Conservation (phyloP, 2,329 filamentous ascomycete species). For the Aaosphaeria pasadenensis region DNA sequence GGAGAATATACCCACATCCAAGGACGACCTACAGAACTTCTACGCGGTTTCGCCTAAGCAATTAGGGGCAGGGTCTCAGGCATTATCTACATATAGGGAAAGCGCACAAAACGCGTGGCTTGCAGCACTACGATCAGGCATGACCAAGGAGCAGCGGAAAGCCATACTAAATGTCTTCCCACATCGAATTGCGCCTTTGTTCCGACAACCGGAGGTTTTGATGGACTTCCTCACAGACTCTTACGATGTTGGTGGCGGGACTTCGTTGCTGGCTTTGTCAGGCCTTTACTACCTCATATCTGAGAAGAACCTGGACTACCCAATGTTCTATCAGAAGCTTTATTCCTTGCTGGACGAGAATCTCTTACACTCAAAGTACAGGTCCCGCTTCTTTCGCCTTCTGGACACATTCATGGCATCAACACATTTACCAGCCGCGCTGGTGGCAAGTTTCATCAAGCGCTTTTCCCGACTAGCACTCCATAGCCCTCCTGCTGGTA, state of each 20-base stretch:
- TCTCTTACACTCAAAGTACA: slow-evolving; percentile 89
- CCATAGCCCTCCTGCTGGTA: slow-evolving; percentile 83
- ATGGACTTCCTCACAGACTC: slow-evolving; percentile 97
- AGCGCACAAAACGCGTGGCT: slow-evolving; percentile 86
- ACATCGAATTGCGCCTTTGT: slow-evolving; percentile 81
- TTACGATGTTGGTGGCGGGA: slow-evolving; percentile 82
- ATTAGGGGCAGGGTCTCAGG: slow-evolving; percentile 59
- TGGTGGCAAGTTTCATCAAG: slow-evolving; percentile 96
- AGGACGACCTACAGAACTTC: slow-evolving; percentile 66
- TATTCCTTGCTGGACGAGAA: slow-evolving; percentile 87
- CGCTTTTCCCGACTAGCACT: slow-evolving; percentile 79
- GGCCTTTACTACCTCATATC: slow-evolving; percentile 95
- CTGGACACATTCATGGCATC: slow-evolving; percentile 88
- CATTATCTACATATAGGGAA: slow-evolving; percentile 69
- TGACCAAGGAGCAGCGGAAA: slow-evolving; percentile 75
- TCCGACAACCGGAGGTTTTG: slow-evolving; percentile 79
- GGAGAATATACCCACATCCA: slow-evolving; percentile 66
- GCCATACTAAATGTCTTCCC: slow-evolving; percentile 72
- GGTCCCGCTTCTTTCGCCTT: slow-evolving; percentile 88
- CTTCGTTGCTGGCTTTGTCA: slow-evolving; percentile 81
- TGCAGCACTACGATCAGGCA: slow-evolving; percentile 64
- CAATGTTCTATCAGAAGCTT: slow-evolving; percentile 87
- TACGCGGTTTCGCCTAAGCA: slow-evolving; percentile 64
- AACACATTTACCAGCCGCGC: slow-evolving; percentile 83
- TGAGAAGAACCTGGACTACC: slow-evolving; percentile 92